phyloP scores from a whole-genome alignment of 1,284 basidiomycete species.

The Amylostereum chailletii region DNA sequence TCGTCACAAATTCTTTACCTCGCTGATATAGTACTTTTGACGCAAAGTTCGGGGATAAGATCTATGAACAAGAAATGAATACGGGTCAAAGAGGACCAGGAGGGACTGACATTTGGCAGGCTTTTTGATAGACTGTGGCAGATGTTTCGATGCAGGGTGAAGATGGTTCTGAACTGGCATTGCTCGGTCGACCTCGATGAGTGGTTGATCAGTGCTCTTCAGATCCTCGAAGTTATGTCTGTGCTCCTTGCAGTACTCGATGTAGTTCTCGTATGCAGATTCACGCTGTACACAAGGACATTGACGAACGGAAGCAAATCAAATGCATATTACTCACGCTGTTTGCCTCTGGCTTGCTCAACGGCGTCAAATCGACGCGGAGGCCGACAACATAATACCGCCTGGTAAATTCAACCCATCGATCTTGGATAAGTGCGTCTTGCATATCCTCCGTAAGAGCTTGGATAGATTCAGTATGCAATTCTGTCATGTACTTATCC shows the following conservation, averaged over 20 bases:
- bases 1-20: conserved; percentile 34
- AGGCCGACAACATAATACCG: conserved; percentile 49
- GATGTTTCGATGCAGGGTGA: conserved; percentile 32
- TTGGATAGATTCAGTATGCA: conserved; percentile 34
- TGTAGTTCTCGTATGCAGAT: conserved; percentile 41
- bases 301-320: neutral
- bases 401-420: conserved; percentile 68
- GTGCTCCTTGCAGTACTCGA: conserved; percentile 56
- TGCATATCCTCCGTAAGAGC: conserved; percentile 34
- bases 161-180: conserved; percentile 46
- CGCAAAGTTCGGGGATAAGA: conserved; percentile 70
- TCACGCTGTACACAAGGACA: conserved; percentile 39
- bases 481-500: conserved; percentile 37
- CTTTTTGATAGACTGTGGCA: conserved; percentile 27
- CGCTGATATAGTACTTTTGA: conserved; percentile 62
- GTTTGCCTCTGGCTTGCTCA: conserved; percentile 60
- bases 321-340: conserved; percentile 33
- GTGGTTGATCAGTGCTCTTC: conserved; percentile 53
- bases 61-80: conserved; percentile 29
- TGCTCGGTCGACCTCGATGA: conserved; percentile 57
- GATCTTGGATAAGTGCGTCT: conserved; percentile 66
- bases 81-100: conserved; percentile 1
- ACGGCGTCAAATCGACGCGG: conserved; percentile 58
- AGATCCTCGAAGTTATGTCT: conserved; percentile 55
- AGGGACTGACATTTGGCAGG: conserved; percentile 43